Conservation (phyloP, 2,329 filamentous ascomycete species). For the Fusarium odoratissimum region DNA sequence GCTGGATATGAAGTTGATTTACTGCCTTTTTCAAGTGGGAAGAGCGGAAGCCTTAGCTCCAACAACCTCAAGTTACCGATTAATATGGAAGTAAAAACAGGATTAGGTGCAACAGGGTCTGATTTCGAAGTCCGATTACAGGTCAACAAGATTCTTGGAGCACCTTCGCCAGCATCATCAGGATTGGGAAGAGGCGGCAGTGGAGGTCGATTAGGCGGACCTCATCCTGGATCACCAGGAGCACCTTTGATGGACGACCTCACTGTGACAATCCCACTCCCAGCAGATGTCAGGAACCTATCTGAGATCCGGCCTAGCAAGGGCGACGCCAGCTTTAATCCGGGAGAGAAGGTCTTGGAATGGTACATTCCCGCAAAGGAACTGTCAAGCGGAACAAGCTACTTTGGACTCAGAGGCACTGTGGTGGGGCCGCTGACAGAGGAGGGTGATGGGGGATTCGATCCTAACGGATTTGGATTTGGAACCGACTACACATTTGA, state of each 20-base stretch:
- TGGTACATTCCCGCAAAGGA: slow-evolving; percentile 88
- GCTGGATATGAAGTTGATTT: slow-evolving; percentile 96
- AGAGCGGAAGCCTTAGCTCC: slow-evolving; percentile 64
- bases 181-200: slow-evolving; percentile 56
- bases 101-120: slow-evolving; percentile 77
- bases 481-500: slow-evolving; percentile 64
- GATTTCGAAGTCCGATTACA: slow-evolving; percentile 91
- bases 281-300: slow-evolving; percentile 82
- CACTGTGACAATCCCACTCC: slow-evolving; percentile 81
- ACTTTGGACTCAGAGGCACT: slow-evolving; percentile 82
- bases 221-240: slow-evolving; percentile 65
- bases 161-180: slow-evolving; percentile 50
- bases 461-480: slow-evolving; percentile 65
- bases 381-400: slow-evolving; percentile 71
- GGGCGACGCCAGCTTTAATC: slow-evolving; percentile 85
- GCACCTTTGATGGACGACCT: slow-evolving; percentile 79
- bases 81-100: slow-evolving; percentile 82
- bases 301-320: slow-evolving; percentile 82
- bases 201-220: slow-evolving; percentile 55
- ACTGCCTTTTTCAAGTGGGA: slow-evolving; percentile 74
- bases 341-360: slow-evolving; percentile 77
- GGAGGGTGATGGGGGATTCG: slow-evolving; percentile 61
- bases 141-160: slow-evolving; percentile 72
- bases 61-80: slow-evolving; percentile 84
- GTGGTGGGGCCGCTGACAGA: slow-evolving; percentile 73